phyloP scores from a whole-genome alignment of 306 rosid species.

The Lathyrus oleraceus region DNA sequence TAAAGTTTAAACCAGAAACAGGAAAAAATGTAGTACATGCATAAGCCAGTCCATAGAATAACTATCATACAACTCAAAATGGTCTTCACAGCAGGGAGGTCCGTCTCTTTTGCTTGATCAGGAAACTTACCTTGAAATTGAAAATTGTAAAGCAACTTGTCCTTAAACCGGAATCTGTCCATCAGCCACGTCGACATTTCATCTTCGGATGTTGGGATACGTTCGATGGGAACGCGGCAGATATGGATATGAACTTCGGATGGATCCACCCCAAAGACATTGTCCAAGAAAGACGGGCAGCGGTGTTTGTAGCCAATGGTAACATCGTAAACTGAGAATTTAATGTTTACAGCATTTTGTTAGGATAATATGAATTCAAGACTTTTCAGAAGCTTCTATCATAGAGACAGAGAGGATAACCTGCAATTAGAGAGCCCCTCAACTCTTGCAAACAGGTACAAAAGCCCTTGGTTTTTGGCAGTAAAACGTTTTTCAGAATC shows the following conservation, averaged over 20 bases:
- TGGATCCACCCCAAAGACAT: slow-evolving; percentile 70
- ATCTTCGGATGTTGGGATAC: slow-evolving; percentile 58
- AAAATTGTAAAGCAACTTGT: slow-evolving; percentile 63
- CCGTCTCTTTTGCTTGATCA: slow-evolving; percentile 52
- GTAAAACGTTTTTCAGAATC: slow-evolving; percentile 58
- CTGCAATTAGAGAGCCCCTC: slow-evolving; percentile 65
- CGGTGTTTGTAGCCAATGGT: slow-evolving; percentile 69
- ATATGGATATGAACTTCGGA: slow-evolving; percentile 79
- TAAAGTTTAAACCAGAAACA: slow-evolving; percentile 65
- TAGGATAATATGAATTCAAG: not conserved
- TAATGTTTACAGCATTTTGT: slow-evolving; percentile 18
- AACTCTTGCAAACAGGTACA: slow-evolving; percentile 62
- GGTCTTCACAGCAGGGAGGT: slow-evolving; percentile 53
- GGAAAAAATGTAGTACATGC: slow-evolving; percentile 46
- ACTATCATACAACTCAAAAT: slow-evolving; percentile 48
- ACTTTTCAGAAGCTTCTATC: not conserved
- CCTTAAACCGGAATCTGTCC: slow-evolving; percentile 56
- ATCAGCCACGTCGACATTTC: slow-evolving; percentile 59
- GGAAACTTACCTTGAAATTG: slow-evolving; percentile 65
- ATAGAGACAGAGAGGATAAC: slow-evolving; percentile 36
- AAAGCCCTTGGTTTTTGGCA: slow-evolving; percentile 82
- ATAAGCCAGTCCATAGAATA: slow-evolving; percentile 43
- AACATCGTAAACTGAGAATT: slow-evolving; percentile 66
- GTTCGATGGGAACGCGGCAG: slow-evolving; percentile 44
- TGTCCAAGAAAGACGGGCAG: slow-evolving; percentile 79